Percentiles rank a stretch among this genome's conserved stretches.
Conservation (phyloP, 352 stramenopile genomes). For the Plasmopara viticola region DNA sequence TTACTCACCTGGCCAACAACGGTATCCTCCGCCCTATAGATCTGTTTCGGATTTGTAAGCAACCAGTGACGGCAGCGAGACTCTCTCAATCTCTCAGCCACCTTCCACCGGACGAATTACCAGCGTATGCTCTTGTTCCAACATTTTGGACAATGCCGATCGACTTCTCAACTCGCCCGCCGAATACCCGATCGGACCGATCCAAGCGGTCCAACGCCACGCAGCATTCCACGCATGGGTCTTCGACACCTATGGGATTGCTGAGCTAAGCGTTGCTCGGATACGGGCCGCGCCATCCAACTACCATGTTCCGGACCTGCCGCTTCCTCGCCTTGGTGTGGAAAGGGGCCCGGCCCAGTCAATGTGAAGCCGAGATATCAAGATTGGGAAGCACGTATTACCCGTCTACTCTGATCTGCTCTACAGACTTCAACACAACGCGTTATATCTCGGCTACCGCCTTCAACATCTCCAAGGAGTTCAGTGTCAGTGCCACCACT, state of each 20-base stretch:
- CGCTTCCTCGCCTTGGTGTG: neutral
- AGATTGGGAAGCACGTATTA: neutral
- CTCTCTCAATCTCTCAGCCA: neutral
- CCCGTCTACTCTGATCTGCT: neutral
- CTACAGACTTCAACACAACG: neutral
- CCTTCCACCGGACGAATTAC: neutral
- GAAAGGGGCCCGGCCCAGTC: neutral
- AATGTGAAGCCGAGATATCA: neutral
- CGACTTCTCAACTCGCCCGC: slow-evolving; percentile 1
- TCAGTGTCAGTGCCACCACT: neutral
- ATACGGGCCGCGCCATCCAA: neutral
- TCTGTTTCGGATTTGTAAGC: neutral
- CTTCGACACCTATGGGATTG: neutral
- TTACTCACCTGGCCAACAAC: neutral
- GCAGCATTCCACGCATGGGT: neutral
- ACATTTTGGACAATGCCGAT: slow-evolving; percentile 27
- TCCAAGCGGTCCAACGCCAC: neutral
- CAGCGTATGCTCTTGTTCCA: neutral
- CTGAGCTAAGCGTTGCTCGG: neutral
- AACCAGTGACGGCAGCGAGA: neutral
- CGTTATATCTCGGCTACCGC: neutral
- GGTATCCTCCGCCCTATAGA: neutral
- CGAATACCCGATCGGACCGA: neutral
- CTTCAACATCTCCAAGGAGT: neutral
- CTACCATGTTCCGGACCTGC: neutral